Base-by-base conservation (phyloP, 345 rosid species). In the Raphanus raphanistrum region DNA sequence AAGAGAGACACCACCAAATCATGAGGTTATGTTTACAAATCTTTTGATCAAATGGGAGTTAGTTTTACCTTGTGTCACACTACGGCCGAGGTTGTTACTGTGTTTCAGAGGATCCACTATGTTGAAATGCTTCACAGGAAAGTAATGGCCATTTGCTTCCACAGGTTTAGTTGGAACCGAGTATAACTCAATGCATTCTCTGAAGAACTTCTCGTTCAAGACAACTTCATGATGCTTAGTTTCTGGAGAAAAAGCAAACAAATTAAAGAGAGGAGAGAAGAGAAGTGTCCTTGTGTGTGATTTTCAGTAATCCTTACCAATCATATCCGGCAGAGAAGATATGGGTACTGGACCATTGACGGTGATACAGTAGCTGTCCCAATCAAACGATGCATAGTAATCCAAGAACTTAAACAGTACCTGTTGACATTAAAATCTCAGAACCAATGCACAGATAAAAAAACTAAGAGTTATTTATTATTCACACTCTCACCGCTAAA, bases 11-110 rank as follows among this genome's bases (percentile, higher is more conserved):
- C n/a, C n/a, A n/a, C n/a, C n/a, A n/a, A n/a, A n/a, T n/a, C n/a
- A n/a, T n/a, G n/a, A n/a, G n/a, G n/a, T n/a, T n/a, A n/a, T n/a
- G n/a, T n/a, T n/a, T n/a, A n/a, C n/a, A n/a, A n/a, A n/a, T n/a
- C n/a, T n/a, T n/a, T n/a, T n/a, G n/a, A n/a, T n/a, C 33, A 31
- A 79, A 43, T 64, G 36, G 64, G 72, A 45, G 36, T 90, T 21
- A 21, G 21, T 21, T 21, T 21, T 35, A 91, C 99, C 98, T 90
- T 79, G 65, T 79, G 87, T 84, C 66, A 95, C 98, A 66, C 98
- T 90, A 26, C 98, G 97, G 32, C 98, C 98, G 5, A 94, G 86
- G 86, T 94, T 94, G 84, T 94, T 95, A 79, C 78, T 86, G 66
- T 79, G 87, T 69, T 84, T 90, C 70, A 92, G 43, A 71, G 98